phyloP scores from a whole-genome alignment of 805 yeast genomes.

The Metschnikowia gelsemii region DNA sequence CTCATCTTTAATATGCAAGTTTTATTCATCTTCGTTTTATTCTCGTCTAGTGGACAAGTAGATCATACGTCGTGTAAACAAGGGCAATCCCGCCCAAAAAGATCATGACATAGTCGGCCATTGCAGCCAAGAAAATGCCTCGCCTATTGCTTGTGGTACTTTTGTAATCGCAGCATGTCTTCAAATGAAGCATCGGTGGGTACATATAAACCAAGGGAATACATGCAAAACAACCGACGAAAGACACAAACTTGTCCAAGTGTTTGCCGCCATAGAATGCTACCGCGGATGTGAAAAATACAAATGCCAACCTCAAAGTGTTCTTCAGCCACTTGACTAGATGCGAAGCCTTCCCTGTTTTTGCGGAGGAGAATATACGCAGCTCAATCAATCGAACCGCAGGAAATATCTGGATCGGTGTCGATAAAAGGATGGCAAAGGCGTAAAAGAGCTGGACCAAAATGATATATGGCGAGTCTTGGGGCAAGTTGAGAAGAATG shows the following conservation, averaged over 20 bases:
- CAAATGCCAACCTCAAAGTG: conserved; percentile 52
- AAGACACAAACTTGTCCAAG: conserved; percentile 71
- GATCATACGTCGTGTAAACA: conserved; percentile 57
- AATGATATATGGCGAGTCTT: conserved; percentile 57
- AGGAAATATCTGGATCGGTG: conserved; percentile 80
- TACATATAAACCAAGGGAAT: conserved; percentile 84
- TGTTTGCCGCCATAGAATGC: conserved; percentile 70
- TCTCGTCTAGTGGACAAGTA: conserved; percentile 8
- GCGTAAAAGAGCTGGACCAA: conserved; percentile 71
- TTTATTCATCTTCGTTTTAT: background rate
- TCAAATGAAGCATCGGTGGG: conserved; percentile 74
- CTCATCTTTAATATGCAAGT: no score
- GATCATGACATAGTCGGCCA: conserved; percentile 49
- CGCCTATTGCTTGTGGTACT: conserved; percentile 26
- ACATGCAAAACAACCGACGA: conserved; percentile 83
- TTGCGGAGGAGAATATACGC: conserved; percentile 43
- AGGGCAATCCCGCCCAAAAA: conserved; percentile 59
- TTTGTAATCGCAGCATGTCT: conserved; percentile 42
- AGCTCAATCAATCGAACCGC: conserved; percentile 73
- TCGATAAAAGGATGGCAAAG: conserved; percentile 69
- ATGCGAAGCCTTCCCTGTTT: conserved; percentile 57
- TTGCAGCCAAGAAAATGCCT: conserved; percentile 36
- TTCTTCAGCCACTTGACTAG: conserved; percentile 68
- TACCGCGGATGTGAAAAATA: conserved; percentile 51
- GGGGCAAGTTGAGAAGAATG: conserved; percentile 70